Percentiles rank a stretch among this genome's conserved stretches.
Conservation (phyloP, 2,329 filamentous ascomycete species). For the Aureobasidium sp. region DNA sequence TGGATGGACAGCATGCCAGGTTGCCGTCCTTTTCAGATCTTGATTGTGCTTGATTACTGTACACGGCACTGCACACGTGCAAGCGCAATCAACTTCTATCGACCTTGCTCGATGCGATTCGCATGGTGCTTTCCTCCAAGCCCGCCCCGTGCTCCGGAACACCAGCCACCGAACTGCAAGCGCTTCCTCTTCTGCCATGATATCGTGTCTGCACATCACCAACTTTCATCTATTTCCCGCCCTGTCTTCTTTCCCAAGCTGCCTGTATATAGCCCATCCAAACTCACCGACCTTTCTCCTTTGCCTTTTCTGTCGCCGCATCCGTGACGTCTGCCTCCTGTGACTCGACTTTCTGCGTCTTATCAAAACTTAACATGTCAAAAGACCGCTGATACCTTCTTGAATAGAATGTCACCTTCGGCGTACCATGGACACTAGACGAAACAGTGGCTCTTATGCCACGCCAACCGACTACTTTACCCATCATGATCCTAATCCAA, state of each 20-base stretch:
- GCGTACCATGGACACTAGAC: background rate
- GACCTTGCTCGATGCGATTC: background rate
- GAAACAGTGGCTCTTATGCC: background rate
- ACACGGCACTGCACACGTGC: background rate
- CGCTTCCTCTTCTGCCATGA: constrained; percentile 1
- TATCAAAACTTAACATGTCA: background rate
- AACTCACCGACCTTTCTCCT: background rate
- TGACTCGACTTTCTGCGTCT: background rate
- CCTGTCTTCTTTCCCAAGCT: background rate
- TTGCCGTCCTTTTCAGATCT: background rate
- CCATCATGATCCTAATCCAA: constrained; percentile 4
- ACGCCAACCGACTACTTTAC: background rate
- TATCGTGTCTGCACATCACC: constrained; percentile 5
- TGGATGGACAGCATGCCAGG: background rate
- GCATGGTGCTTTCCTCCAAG: background rate
- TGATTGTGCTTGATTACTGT: background rate
- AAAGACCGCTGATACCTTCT: background rate
- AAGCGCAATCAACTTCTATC: background rate
- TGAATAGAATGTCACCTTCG: background rate
- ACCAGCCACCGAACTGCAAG: constrained; percentile 10
- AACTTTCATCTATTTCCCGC: constrained; percentile 7
- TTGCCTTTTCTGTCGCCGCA: background rate
- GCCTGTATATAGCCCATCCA: constrained; percentile 3
- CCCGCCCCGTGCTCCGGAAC: constrained; percentile 5
- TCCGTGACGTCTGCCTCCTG: background rate